Evolutionary conservation across 2,329 filamentous ascomycete genomes (phyloP).

Genomic region (Grosmannia huntii): DNA sequence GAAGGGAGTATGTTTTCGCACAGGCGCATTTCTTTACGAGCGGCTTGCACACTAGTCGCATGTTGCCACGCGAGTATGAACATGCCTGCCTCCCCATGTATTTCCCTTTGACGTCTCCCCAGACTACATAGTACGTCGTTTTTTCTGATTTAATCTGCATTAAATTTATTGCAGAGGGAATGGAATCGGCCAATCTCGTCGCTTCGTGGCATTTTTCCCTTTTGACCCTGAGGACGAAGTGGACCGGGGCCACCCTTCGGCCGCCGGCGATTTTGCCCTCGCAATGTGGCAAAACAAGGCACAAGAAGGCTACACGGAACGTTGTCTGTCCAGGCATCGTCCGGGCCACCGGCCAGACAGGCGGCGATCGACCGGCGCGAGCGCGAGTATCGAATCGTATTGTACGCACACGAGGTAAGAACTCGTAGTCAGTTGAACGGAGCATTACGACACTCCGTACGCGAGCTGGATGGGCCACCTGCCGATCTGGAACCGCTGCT

Average conservation of each 20-base stretch:
- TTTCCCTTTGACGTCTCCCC: background rate
- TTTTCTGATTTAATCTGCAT: background rate
- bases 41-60: background rate
- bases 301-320: no score
- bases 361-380: no score
- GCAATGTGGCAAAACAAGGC: no score
- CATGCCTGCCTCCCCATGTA: background rate
- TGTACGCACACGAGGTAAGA: no score
- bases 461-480: background rate
- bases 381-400: no score
- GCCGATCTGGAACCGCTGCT: background rate
- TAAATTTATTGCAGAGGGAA: background rate
- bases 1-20: background rate
- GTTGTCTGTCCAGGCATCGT: no score
- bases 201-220: background rate
- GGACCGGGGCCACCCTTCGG: no score
- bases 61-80: background rate
- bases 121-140: background rate
- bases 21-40: background rate
- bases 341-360: no score
- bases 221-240: background rate
- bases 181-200: background rate
- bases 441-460: no score
- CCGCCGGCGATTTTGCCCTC: no score
- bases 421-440: no score